Evolutionary conservation across 805 yeast species (phyloP).

Genomic region (Lipomyces sp.): DNA sequence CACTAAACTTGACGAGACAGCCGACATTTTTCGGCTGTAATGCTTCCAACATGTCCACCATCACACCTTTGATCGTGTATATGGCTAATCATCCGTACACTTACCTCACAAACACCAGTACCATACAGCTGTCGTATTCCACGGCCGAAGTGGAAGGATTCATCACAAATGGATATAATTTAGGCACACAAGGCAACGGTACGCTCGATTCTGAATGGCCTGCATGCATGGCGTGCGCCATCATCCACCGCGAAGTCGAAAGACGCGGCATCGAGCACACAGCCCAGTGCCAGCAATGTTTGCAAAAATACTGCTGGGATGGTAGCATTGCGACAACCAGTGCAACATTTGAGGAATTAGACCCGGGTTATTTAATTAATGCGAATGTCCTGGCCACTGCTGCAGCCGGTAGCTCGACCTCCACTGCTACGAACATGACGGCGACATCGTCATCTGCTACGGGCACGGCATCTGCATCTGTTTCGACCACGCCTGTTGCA

Average conservation of each 20-base stretch:
- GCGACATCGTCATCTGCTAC: background rate
- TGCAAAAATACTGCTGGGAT: conserved; percentile 76
- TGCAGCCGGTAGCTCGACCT: background rate
- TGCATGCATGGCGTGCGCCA: conserved; percentile 81
- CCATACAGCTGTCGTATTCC: conserved; percentile 66
- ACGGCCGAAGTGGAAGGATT: conserved; percentile 61
- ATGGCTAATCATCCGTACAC: conserved; percentile 74
- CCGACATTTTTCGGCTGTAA: conserved; percentile 88
- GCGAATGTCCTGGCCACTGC: background rate
- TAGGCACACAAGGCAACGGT: conserved; percentile 65
- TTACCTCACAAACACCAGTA: conserved; percentile 70
- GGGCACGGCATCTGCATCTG: background rate
- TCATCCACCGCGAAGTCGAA: conserved; percentile 77
- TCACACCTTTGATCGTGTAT: conserved; percentile 62
- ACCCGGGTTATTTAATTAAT: background rate
- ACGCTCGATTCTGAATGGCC: conserved; percentile 72
- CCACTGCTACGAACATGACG: background rate
- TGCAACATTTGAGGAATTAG: background rate
- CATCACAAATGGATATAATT: conserved; percentile 76
- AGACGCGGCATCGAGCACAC: conserved; percentile 60
- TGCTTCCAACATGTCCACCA: conserved; percentile 49
- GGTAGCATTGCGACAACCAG: conserved; percentile 16
- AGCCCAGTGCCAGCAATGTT: conserved; percentile 75
- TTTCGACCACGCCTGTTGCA: background rate
- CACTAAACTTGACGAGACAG: conserved; percentile 55